Evolutionary conservation across 768 basidiomycete species (phyloP).

Genomic region (Suillus tomentosus): DNA sequence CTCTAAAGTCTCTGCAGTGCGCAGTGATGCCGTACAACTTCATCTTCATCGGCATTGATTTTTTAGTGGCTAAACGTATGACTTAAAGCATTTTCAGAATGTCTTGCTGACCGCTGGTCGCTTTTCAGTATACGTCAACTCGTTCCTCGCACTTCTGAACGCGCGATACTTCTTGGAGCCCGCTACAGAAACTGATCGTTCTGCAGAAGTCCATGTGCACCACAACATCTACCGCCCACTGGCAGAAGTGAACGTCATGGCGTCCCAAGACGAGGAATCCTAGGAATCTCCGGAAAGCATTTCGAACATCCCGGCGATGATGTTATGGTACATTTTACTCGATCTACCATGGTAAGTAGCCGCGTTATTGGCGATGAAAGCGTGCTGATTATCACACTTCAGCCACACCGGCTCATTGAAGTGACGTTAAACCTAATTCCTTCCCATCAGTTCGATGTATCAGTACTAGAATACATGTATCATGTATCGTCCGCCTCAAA

Average conservation of each 20-base stretch:
- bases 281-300: not conserved
- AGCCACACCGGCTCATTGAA: not conserved
- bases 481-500: not conserved
- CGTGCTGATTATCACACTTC: not conserved
- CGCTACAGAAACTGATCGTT: not conserved
- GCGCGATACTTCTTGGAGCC: not conserved
- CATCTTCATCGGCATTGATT: not conserved
- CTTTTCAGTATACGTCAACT: slow-evolving; percentile 11
- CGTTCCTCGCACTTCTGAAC: slow-evolving; percentile 7
- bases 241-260: not conserved
- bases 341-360: not conserved
- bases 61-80: not conserved
- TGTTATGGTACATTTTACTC: not conserved
- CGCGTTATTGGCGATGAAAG: not conserved
- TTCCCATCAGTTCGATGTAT: not conserved
- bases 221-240: not conserved
- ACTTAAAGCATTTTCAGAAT: not conserved
- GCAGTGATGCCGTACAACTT: not conserved
- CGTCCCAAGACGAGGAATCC: not conserved
- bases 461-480: too few relatives aligned
- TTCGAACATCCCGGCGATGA: not conserved
- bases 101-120: not conserved
- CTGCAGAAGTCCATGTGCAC: not conserved
- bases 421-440: not conserved
- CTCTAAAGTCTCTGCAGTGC: not conserved